Evolutionary conservation across 2,329 filamentous ascomycete species (phyloP).

Genomic region (Apiospora saccharicola): DNA sequence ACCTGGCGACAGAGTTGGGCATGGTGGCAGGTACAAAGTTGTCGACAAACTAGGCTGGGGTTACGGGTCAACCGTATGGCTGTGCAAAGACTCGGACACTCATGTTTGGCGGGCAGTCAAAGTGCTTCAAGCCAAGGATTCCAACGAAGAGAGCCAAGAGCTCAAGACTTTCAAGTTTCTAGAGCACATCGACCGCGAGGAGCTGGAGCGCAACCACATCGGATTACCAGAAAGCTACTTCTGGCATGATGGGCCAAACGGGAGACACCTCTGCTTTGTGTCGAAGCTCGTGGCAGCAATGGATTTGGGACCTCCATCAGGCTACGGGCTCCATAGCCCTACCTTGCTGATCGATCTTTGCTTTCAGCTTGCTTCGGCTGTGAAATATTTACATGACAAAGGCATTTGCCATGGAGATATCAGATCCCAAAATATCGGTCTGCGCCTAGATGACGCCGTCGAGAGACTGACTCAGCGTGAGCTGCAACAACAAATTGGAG

Average conservation of each 20-base stretch:
- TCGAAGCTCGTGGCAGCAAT: not conserved
- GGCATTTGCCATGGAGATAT: conserved; percentile 4
- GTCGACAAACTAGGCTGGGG: not conserved
- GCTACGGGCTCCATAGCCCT: not conserved
- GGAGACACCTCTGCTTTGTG: not conserved
- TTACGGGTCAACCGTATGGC: not conserved
- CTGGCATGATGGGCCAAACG: not conserved
- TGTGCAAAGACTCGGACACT: not conserved
- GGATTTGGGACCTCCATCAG: not conserved
- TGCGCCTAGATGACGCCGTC: not conserved
- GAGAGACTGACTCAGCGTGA: not conserved
- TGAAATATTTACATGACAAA: not conserved
- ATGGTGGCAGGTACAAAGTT: not conserved
- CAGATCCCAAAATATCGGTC: not conserved
- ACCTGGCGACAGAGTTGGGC: not conserved
- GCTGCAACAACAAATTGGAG: not conserved
- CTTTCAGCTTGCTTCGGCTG: not conserved
- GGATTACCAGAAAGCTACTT: not conserved
- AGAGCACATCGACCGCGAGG: not conserved
- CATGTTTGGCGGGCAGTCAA: not conserved
- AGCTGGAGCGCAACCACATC: not conserved
- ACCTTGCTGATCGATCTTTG: not conserved
- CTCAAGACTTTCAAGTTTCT: not conserved
- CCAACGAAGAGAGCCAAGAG: not conserved
- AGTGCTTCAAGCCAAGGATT: not conserved